Evolutionary conservation across 2,329 filamentous ascomycete species (phyloP).

Genomic region (Madurella fahalii): DNA sequence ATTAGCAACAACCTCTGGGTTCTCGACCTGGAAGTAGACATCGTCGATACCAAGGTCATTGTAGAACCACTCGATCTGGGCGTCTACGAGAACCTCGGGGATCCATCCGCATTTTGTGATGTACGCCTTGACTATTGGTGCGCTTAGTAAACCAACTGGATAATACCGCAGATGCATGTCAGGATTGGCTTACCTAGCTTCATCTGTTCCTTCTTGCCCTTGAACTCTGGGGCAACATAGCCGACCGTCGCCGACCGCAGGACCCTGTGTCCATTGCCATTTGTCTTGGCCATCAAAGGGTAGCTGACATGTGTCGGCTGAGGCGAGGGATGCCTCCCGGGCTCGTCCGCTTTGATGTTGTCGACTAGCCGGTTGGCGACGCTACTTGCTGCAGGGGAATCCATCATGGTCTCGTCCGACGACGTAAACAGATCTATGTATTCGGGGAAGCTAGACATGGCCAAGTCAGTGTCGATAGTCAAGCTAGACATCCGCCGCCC

Average conservation of each 20-base stretch:
- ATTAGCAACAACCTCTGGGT: slow-evolving; percentile 79
- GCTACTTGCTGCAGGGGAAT: slow-evolving; percentile 23
- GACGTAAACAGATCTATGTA: slow-evolving; percentile 32
- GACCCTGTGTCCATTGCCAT: slow-evolving; percentile 64
- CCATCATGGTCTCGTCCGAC: slow-evolving; percentile 31
- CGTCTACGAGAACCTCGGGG: slow-evolving; percentile 74
- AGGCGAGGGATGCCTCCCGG: slow-evolving; percentile 69
- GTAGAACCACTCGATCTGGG: slow-evolving; percentile 95
- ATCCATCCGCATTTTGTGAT: slow-evolving; percentile 81
- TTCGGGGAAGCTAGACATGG: slow-evolving; percentile 31
- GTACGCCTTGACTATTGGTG: slow-evolving; percentile 66
- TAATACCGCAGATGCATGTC: not conserved
- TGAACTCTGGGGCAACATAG: slow-evolving; percentile 91
- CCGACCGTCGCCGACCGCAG: slow-evolving; percentile 87
- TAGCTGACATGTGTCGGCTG: slow-evolving; percentile 82
- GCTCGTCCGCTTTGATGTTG: slow-evolving; percentile 29
- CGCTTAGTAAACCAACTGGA: slow-evolving; percentile 8
- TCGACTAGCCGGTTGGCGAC: slow-evolving; percentile 29
- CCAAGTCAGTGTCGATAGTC: slow-evolving; percentile 33
- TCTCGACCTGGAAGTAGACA: slow-evolving; percentile 94
- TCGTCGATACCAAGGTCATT: slow-evolving; percentile 96
- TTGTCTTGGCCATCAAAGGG: slow-evolving; percentile 49
- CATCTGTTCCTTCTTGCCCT: slow-evolving; percentile 91
- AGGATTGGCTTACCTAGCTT: slow-evolving; percentile 55
- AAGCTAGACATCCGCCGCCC: slow-evolving; percentile 27